Percentiles rank a stretch among this genome's conserved stretches.
Conservation (phyloP, 345 rosid species). For the Salix exigua region DNA sequence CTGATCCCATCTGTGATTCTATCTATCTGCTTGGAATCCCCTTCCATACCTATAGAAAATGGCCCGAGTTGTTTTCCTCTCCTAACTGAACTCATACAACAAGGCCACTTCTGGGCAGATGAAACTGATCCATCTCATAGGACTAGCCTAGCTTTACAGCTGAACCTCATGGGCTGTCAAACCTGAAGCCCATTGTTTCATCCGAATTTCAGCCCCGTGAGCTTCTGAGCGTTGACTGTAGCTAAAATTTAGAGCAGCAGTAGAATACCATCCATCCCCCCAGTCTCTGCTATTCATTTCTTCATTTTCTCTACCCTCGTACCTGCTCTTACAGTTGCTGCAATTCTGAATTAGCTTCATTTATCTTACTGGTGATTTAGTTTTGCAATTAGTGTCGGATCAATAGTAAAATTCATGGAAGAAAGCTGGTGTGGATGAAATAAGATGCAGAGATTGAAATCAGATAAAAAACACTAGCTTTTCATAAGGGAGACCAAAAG, state of each 20-base stretch:
- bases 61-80: not conserved
- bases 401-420: not conserved
- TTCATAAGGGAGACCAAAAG: not conserved
- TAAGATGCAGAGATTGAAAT: not conserved
- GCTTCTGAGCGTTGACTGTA: not conserved
- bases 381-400: no score
- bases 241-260: not conserved
- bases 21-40: not conserved
- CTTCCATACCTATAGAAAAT: not conserved
- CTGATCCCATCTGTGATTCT: no score
- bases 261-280: not conserved
- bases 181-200: not conserved
- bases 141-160: not conserved
- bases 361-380: not conserved
- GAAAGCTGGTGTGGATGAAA: not conserved
- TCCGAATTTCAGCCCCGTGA: not conserved
- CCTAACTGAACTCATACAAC: not conserved
- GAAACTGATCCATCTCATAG: not conserved
- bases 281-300: not conserved
- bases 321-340: not conserved
- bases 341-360: not conserved
- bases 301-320: not conserved
- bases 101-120: not conserved
- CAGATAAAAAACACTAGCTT: not conserved
- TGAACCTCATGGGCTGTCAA: not conserved